Evolutionary conservation across 306 rosid species (phyloP).

Genomic region (Glycine tomentella): DNA sequence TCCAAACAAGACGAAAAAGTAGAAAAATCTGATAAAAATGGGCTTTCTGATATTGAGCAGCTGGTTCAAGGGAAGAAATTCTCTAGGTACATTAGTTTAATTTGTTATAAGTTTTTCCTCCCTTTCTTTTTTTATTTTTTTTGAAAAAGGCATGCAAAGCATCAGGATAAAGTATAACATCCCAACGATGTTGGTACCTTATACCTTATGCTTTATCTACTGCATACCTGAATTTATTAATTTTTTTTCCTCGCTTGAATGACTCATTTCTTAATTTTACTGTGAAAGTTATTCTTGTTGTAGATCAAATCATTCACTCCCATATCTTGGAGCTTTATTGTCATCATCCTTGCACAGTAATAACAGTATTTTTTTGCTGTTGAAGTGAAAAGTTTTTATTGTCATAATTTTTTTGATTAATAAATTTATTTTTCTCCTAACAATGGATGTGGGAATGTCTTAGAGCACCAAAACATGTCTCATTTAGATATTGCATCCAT

Average conservation of each 20-base stretch:
- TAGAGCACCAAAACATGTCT: constrained; percentile 2
- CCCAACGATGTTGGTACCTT: too few relatives aligned
- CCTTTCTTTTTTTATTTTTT: constrained; percentile 10
- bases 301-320: constrained; percentile 27
- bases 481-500: too few relatives aligned
- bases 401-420: not conserved
- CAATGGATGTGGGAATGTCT: not conserved
- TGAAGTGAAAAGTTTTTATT: not conserved
- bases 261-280: constrained; percentile 24
- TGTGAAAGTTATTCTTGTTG: constrained; percentile 22
- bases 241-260: constrained; percentile 22
- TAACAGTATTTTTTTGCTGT: not conserved
- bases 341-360: not conserved
- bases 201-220: too few relatives aligned
- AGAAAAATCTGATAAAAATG: constrained; percentile 44
- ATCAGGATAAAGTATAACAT: too few relatives aligned
- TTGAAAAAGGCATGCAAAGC: too few relatives aligned
- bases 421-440: not conserved
- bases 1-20: constrained; percentile 31
- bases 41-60: constrained; percentile 52
- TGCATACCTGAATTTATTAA: too few relatives aligned
- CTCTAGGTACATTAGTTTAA: constrained; percentile 52
- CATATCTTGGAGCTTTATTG: not conserved
- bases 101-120: not conserved
- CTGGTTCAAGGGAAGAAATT: constrained; percentile 48